Evolutionary conservation across 345 rosid species (phyloP).

Genomic region (Salix purpurea): DNA sequence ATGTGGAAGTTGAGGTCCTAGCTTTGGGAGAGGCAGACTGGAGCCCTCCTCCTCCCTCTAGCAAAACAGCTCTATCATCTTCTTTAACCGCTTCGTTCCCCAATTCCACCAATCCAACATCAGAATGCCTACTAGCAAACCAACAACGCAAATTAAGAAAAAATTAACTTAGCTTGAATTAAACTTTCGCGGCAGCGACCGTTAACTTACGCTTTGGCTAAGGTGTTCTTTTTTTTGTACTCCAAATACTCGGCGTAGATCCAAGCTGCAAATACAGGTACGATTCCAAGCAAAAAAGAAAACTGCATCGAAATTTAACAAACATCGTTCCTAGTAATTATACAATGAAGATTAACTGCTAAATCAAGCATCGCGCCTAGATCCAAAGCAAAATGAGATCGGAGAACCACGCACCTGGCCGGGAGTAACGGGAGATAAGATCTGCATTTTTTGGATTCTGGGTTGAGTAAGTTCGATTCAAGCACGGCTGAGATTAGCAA

Average conservation of each 20-base stretch:
- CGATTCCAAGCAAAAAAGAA: conserved; percentile 64
- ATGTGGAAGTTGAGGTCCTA: conserved; percentile 35
- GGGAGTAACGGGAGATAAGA: conserved; percentile 49
- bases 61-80: conserved; percentile 70
- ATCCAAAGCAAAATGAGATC: conserved; percentile 6
- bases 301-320: conserved; percentile 38
- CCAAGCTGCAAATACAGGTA: conserved; percentile 69
- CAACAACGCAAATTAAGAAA: not conserved
- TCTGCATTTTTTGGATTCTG: conserved; percentile 14
- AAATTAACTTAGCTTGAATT: too few species aligned
- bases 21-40: conserved; percentile 77
- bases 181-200: too few species aligned
- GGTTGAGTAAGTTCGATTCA: not conserved
- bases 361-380: conserved; percentile 10
- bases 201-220: conserved; percentile 59
- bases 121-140: conserved; percentile 68
- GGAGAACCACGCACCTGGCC: conserved; percentile 54
- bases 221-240: conserved; percentile 42
- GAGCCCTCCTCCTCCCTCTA: conserved; percentile 85
- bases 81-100: conserved; percentile 52
- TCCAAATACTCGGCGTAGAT: conserved; percentile 77
- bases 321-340: not conserved
- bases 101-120: conserved; percentile 64
- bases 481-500: not conserved
- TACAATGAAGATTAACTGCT: not conserved